These are phyloP conservation scores for Phytophthora agathidicida DNA, from an alignment of 352 stramenopile genomes.

Conservation along the genomic window DNA sequence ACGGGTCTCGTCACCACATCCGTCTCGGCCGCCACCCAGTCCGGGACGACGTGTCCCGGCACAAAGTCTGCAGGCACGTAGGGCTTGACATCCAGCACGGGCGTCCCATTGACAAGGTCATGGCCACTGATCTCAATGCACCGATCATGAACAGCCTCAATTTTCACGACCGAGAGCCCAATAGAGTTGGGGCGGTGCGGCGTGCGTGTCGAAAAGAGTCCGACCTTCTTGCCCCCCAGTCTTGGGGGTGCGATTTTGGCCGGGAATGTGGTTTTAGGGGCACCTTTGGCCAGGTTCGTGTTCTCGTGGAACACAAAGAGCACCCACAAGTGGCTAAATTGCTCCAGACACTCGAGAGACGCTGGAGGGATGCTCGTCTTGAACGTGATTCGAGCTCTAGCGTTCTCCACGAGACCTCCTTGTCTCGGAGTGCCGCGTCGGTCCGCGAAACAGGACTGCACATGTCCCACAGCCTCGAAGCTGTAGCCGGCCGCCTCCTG, in stretches of 20 bases:
- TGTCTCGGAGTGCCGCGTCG: constrained; percentile 87
- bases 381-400: constrained; percentile 77
- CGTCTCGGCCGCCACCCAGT: constrained; percentile 71
- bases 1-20: constrained; percentile 55
- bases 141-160: constrained; percentile 84
- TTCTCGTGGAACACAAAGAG: constrained; percentile 93
- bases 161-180: constrained; percentile 91
- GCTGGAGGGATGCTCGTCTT: constrained; percentile 73
- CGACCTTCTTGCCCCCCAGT: constrained; percentile 84
- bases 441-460: constrained; percentile 88
- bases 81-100: constrained; percentile 98
- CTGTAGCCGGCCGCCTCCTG: constrained; percentile 69
- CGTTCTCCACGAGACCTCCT: constrained; percentile 69
- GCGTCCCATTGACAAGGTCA: constrained; percentile 96
- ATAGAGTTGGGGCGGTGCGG: constrained; percentile 97
- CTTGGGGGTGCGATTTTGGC: constrained; percentile 85
- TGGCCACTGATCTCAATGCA: constrained; percentile 92
- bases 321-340: constrained; percentile 92
- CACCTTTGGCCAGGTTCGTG: constrained; percentile 75
- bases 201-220: constrained; percentile 96
- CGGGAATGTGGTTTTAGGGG: constrained; percentile 68
- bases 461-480: constrained; percentile 71
- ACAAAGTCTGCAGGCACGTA: constrained; percentile 93
- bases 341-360: constrained; percentile 79
- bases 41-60: constrained; percentile 53